Conservation (phyloP, 2,329 filamentous ascomycete species). For the Penicillium sp. region DNA sequence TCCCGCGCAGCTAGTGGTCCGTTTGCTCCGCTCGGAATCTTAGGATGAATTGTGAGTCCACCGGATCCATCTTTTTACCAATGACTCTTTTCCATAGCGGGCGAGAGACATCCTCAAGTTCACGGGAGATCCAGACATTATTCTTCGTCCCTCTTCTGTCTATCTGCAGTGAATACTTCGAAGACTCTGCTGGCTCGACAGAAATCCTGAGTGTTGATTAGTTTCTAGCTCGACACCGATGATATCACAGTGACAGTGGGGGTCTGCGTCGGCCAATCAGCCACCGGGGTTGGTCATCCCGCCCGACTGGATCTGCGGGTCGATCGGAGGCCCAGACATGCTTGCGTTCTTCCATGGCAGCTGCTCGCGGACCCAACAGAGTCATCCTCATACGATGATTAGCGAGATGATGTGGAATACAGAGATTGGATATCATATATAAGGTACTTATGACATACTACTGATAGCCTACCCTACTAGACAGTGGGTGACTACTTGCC, state of each 20-base stretch:
- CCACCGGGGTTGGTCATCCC: conserved; percentile 9
- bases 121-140: no score
- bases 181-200: no score
- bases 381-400: neutral
- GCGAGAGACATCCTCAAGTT: no score
- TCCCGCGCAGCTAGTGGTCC: no score
- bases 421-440: neutral
- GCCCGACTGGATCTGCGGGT: neutral
- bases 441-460: no score
- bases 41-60: no score
- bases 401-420: neutral
- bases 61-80: no score
- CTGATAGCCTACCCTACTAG: neutral
- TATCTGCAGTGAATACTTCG: no score
- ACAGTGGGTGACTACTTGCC: neutral
- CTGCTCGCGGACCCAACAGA: neutral
- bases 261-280: conserved; percentile 11
- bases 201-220: neutral
- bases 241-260: conserved; percentile 13
- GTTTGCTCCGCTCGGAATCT: no score
- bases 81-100: no score
- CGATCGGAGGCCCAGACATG: neutral
- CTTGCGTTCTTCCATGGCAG: neutral
- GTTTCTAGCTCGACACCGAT: neutral
- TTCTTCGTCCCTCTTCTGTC: no score